Evolutionary conservation across 2,329 filamentous ascomycete species (phyloP).

Genomic region (Arthrobotrys pseudoclavata): DNA sequence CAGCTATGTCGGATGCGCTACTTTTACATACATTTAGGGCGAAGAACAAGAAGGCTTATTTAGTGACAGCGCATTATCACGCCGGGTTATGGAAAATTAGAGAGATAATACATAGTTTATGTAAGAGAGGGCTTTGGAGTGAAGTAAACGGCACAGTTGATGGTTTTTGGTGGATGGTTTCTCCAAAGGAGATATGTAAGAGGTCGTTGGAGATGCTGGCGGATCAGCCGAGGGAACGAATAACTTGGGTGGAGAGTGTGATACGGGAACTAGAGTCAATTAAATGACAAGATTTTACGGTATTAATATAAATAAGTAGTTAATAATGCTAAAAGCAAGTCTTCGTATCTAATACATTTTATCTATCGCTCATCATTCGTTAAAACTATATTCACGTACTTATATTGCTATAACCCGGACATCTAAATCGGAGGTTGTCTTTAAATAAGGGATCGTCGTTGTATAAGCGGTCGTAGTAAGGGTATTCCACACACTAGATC

Average conservation of each 20-base stretch:
- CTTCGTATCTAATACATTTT: background rate
- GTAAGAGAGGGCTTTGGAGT: constrained; percentile 27
- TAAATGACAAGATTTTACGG: background rate
- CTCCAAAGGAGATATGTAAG: constrained; percentile 38
- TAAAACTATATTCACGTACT: constrained; percentile 16
- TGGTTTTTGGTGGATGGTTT: constrained; percentile 44
- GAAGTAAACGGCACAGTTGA: constrained; percentile 34
- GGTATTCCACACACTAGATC: constrained; percentile 39
- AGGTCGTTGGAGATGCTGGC: constrained; percentile 25
- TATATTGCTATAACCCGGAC: background rate
- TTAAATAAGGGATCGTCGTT: constrained; percentile 25
- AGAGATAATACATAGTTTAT: constrained; percentile 35
- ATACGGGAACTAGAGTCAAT: constrained; percentile 37
- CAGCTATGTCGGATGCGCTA: constrained; percentile 14
- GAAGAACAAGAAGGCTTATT: constrained; percentile 41
- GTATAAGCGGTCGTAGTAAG: constrained; percentile 39
- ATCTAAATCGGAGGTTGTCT: constrained; percentile 28
- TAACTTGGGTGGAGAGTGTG: constrained; percentile 32
- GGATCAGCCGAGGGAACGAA: constrained; percentile 29
- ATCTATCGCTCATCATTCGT: constrained; percentile 5
- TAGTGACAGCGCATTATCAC: constrained; percentile 47
- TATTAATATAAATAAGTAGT: constrained; percentile 8
- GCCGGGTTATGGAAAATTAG: constrained; percentile 50
- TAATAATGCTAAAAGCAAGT: background rate
- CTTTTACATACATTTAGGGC: constrained; percentile 29